Conservation (phyloP, 2,329 filamentous ascomycete species). For the Trichoderma citrinoviride region DNA sequence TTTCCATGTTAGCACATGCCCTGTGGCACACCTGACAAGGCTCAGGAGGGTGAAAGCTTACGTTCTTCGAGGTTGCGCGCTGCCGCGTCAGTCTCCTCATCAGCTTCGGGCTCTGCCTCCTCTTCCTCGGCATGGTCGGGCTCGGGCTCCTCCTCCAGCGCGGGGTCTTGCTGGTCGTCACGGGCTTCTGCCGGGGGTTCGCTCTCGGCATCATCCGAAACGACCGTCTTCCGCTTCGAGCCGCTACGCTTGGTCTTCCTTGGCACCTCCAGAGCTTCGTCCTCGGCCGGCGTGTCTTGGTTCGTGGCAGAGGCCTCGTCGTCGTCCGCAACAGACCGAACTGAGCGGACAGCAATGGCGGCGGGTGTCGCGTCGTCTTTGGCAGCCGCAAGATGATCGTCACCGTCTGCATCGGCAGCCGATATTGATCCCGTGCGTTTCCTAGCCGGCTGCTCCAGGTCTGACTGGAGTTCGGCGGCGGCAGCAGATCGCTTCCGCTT, state of each 20-base stretch:
- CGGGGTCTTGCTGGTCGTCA: slow-evolving; percentile 35
- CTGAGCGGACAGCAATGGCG: slow-evolving; percentile 38
- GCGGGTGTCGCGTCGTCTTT: slow-evolving; percentile 34
- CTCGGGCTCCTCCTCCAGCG: slow-evolving; percentile 43
- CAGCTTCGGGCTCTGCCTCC: slow-evolving; percentile 51
- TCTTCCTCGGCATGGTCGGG: slow-evolving; percentile 54
- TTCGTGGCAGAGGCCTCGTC: slow-evolving; percentile 36
- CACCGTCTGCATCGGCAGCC: slow-evolving; percentile 39
- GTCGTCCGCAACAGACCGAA: slow-evolving; percentile 48
- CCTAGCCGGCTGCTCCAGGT: slow-evolving; percentile 48
- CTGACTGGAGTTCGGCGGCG: slow-evolving; percentile 41
- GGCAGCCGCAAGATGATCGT: slow-evolving; percentile 33
- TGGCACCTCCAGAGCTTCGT: slow-evolving; percentile 33
- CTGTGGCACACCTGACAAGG: neutral
- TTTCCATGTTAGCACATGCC: slow-evolving; percentile 26
- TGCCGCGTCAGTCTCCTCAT: slow-evolving; percentile 58
- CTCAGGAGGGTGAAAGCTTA: slow-evolving; percentile 38
- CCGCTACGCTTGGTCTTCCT: slow-evolving; percentile 44
- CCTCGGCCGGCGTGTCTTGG: slow-evolving; percentile 32
- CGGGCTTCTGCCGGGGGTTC: slow-evolving; percentile 35
- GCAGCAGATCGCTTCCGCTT: slow-evolving; percentile 53
- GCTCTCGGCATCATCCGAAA: slow-evolving; percentile 29
- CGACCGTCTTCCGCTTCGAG: slow-evolving; percentile 39
- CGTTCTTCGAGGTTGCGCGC: slow-evolving; percentile 64
- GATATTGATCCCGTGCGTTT: slow-evolving; percentile 54